Conservation (phyloP, 2,329 filamentous ascomycete species). For the Fusarium coffeatum region DNA sequence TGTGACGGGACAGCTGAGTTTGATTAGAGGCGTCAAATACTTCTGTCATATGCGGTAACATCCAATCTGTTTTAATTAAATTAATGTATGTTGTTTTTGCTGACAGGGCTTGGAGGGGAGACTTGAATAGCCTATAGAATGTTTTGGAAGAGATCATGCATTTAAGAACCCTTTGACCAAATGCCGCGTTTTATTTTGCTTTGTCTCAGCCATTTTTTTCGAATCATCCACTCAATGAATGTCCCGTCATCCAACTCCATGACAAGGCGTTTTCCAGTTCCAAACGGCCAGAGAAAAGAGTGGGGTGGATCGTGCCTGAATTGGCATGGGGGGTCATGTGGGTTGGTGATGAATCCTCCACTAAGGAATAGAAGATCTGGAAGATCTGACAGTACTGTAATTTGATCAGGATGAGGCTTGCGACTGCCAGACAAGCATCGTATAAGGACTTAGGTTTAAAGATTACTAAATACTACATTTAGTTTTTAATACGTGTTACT, state of each 20-base stretch:
- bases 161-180: background rate
- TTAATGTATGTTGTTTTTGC: background rate
- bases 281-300: slow-evolving; percentile 7
- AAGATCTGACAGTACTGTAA: background rate
- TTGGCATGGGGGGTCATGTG: slow-evolving; percentile 6
- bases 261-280: slow-evolving; percentile 14
- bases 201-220: slow-evolving; percentile 4
- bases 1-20: background rate
- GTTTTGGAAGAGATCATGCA: background rate
- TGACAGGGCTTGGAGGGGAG: background rate
- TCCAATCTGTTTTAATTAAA: background rate
- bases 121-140: background rate
- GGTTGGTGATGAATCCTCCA: slow-evolving; percentile 4
- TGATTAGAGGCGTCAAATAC: slow-evolving; percentile 10
- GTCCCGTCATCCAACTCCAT: background rate
- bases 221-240: background rate
- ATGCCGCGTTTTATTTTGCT: slow-evolving; percentile 6
- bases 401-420: background rate
- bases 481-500: background rate
- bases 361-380: background rate
- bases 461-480: no score
- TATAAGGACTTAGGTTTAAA: background rate
- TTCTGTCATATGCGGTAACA: background rate
- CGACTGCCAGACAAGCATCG: background rate
- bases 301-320: slow-evolving; percentile 5